phyloP scores from a whole-genome alignment of 345 rosid genomes.

The Gossypium stocksii region DNA sequence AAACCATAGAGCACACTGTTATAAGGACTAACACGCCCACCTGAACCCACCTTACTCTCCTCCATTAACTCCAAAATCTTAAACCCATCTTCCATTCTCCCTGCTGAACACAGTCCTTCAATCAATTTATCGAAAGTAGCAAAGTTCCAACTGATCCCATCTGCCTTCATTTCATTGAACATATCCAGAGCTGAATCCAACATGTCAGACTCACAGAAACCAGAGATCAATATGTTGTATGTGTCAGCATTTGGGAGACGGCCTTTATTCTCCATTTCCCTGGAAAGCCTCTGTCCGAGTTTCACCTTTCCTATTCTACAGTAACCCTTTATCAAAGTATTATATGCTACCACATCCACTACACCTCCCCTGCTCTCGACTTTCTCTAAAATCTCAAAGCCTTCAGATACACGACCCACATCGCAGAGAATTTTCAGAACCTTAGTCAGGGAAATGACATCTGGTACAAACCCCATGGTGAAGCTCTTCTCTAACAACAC shows the following conservation, averaged over 20 bases:
- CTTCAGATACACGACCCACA: constrained; percentile 58
- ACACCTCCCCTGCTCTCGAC: constrained; percentile 58
- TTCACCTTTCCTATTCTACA: constrained; percentile 56
- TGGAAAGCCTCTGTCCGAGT: constrained; percentile 49
- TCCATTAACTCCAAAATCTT: constrained; percentile 41
- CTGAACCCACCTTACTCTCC: constrained; percentile 30
- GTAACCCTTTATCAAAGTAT: constrained; percentile 67
- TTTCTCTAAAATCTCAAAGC: constrained; percentile 67
- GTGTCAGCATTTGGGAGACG: constrained; percentile 72
- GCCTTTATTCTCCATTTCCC: constrained; percentile 78
- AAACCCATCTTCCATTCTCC: constrained; percentile 52
- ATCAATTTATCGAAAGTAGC: constrained; percentile 53
- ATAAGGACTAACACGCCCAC: constrained; percentile 4
- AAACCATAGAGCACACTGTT: constrained; percentile 8
- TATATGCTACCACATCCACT: constrained; percentile 63
- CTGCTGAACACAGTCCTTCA: constrained; percentile 49
- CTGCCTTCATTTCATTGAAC: constrained; percentile 73
- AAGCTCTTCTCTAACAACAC: constrained; percentile 80
- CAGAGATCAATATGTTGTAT: constrained; percentile 57
- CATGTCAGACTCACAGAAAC: constrained; percentile 52
- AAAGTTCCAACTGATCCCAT: constrained; percentile 65
- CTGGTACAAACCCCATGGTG: constrained; percentile 50
- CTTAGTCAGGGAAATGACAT: constrained; percentile 65
- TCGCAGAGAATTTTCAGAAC: constrained; percentile 62
- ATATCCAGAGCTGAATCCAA: constrained; percentile 57